These are phyloP conservation scores for Ammopiptanthus mongolicus DNA, from an alignment of 306 rosid genomes.

Conservation along the genomic window DNA sequence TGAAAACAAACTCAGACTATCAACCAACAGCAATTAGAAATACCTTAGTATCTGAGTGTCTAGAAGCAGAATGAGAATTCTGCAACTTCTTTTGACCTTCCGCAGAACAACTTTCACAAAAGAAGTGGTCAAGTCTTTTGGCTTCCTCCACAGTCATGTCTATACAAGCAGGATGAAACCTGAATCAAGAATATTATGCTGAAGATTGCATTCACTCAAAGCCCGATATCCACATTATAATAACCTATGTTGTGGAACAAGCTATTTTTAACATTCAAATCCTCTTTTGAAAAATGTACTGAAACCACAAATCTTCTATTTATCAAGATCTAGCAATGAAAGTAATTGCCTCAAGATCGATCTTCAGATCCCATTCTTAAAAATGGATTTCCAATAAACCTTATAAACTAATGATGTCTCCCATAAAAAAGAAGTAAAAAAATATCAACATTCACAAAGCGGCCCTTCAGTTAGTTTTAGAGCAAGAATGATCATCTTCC, in stretches of 20 bases:
- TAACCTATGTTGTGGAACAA: constrained; percentile 14
- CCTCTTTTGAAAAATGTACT: not conserved
- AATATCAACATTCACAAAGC: not conserved
- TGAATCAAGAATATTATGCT: constrained; percentile 55
- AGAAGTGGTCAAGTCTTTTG: constrained; percentile 82
- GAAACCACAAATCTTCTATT: not conserved
- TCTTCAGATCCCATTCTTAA: constrained; percentile 7
- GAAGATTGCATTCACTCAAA: constrained; percentile 31
- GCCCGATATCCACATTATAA: not conserved
- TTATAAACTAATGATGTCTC: constrained; percentile 7
- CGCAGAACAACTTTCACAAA: constrained; percentile 82
- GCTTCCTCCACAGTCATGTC: constrained; percentile 98
- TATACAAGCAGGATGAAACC: constrained; percentile 99
- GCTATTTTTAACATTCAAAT: not conserved
- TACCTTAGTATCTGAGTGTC: constrained; percentile 84
- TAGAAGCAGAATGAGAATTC: constrained; percentile 62
- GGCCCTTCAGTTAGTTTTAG: not conserved
- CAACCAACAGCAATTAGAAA: not conserved
- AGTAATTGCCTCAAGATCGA: constrained; percentile 6
- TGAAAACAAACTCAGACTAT: not conserved
- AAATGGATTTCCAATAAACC: constrained; percentile 8
- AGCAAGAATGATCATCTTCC: not conserved
- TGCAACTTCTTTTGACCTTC: constrained; percentile 90
- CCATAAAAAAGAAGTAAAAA: not conserved
- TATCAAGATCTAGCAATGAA: not conserved